Base-by-base conservation (phyloP, 179 eudicot species). In the Heliamphora pulchella region DNA sequence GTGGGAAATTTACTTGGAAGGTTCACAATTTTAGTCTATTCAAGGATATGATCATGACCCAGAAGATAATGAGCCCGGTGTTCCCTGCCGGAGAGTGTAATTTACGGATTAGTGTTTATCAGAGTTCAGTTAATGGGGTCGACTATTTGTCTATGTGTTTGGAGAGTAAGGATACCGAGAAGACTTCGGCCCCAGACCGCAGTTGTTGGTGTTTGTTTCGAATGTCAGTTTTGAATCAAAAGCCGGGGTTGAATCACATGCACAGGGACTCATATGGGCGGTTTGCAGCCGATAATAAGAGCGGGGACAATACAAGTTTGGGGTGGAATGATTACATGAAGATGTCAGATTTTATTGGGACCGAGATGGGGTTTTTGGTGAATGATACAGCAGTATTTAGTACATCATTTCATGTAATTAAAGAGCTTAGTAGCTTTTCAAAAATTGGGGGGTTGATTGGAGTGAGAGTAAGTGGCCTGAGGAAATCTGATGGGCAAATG, bases 271-370 rank as follows among this genome's bases (percentile, higher is more conserved):
- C 97, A 0, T 94, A 96, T 75, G 99, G 99, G 68, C 86, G 98
- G 86, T 94, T 96, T 86, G 98, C 98, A 0, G 96, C 91, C 0
- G 98, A 96, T 83, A 94, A 91, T 83, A 96, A 94, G 79, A 88
- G 91, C 57, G 99, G 99, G 79, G 99, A 96, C 79, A 96, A 94
- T 71, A 96, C 99, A 0, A 96, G 99, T 83, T 89, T 96, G 87
- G 99, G 99, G 14, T 96, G 99, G 99, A 96, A 96, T 83, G 99
- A 96, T 84, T 96, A 94, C 78, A 96, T 96, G 99, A 92, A 94
- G 85, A 94, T 96, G 98, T 80, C 81, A 1, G 99, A 94, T 81
- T 96, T 94, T 76, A 50, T 88, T 71, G 89, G 88, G 54, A 66
- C 80, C 2, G 97, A 94, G 43, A 78, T 89, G 0, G 99, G 99